phyloP scores from a whole-genome alignment of 768 basidiomycete genomes.

The Russula ochroleuca region DNA sequence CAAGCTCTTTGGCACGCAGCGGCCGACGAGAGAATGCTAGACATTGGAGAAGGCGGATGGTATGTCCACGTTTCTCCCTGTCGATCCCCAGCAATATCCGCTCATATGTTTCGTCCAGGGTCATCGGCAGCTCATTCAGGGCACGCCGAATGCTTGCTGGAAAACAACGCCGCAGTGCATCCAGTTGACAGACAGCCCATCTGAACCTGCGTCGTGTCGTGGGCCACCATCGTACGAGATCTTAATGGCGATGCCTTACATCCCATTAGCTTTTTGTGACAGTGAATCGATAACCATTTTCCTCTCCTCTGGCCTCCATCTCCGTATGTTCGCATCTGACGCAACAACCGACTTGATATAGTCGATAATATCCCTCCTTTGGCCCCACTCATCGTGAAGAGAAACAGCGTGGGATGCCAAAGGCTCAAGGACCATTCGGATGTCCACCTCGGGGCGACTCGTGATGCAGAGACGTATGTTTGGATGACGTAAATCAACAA shows the following conservation, averaged over 20 bases:
- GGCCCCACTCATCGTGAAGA: not conserved
- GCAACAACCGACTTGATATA: not conserved
- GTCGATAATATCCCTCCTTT: not conserved
- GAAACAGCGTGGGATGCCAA: not conserved
- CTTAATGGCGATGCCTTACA: not conserved
- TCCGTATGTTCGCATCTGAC: not conserved
- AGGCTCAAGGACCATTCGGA: not conserved
- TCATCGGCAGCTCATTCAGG: not conserved
- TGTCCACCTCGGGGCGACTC: conserved; percentile 12
- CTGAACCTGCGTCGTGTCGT: not conserved
- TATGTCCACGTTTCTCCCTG: not conserved
- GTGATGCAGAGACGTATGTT: not conserved
- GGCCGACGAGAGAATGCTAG: too few species aligned
- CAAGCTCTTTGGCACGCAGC: not conserved
- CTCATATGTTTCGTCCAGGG: not conserved
- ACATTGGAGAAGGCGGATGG: not conserved
- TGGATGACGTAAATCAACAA: not conserved
- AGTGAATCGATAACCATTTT: not conserved
- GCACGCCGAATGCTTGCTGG: not conserved
- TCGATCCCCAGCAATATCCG: not conserved
- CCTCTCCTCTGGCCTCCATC: not conserved
- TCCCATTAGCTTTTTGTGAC: not conserved
- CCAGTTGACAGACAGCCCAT: not conserved
- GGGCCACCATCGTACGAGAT: not conserved
- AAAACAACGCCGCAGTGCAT: not conserved